Evolutionary conservation across 148 eudicot genomes (phyloP), one percentile per base, ranked within the genome.

Genomic region (Polygonum maritimum): DNA sequence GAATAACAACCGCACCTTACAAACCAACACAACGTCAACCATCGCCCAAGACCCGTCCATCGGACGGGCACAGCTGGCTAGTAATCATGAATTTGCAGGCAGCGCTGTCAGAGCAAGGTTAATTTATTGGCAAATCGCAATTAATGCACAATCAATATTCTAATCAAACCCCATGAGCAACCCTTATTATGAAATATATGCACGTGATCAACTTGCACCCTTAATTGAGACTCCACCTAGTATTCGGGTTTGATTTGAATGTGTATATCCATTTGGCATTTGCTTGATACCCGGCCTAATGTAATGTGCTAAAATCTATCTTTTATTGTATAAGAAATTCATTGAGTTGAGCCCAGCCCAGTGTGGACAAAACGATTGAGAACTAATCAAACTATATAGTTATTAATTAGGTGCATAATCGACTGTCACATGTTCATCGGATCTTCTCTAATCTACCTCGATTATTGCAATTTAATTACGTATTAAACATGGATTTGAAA

Each of bases 361-460:
- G 41, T 39, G 41, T 39, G 41, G 41, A 39, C 41, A 39, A 39
- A 39, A 39, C 41, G 7, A 39, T 39, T 39, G 31, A 60, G 4
- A 62, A 62, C 38, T 62, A 38, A 67, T 67, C 11, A 7, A 36
- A 67, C 19, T 9, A 15, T 35, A 15, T 35, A 40, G 3, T 44
- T 41, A 36, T 41, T 14, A 36, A 36, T 67, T 67, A 67, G 38
- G 45, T 67, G 71, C 71, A 67, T 41, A 67, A 15, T 60, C 6
- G 71, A 67, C 45, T 12, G 21, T 35, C 71, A 67, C 44, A 21
- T 44, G 10, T 5, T 36, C 45, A 67, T 67, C 71, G 0, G 71
- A 67, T 67, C 71, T 38, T 67, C 44, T 67, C 71, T 38, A 67
- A 67, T 67, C 71, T 67, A 67, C 71, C 45, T 67, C 71, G 71